A percentile compares a stretch with the other conserved stretches of the same genome.
phyloP scores from a whole-genome alignment of 352 stramenopile species.

The Globisporangium paroecandrum region DNA sequence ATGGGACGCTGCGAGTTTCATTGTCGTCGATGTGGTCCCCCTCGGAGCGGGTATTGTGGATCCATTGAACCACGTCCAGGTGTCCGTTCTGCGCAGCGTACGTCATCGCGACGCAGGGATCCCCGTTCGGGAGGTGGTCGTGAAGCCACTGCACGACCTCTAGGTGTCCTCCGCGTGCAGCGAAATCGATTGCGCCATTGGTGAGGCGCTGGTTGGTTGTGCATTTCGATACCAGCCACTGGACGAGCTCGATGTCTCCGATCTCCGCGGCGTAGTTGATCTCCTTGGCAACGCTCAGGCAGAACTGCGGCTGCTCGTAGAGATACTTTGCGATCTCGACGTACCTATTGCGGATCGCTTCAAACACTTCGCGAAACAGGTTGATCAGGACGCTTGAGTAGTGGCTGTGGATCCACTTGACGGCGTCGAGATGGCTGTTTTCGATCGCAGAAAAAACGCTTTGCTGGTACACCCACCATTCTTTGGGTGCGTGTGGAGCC shows the following conservation, averaged over 20 bases:
- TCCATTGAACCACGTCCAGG: background rate
- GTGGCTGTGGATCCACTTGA: background rate
- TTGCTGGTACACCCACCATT: background rate
- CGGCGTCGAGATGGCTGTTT: background rate
- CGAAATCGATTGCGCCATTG: background rate
- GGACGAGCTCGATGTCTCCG: background rate
- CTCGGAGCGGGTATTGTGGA: background rate
- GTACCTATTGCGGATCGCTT: background rate
- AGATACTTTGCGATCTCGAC: background rate
- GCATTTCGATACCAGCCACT: background rate
- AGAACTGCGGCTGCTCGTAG: background rate
- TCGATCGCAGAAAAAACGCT: background rate
- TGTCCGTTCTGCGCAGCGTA: background rate
- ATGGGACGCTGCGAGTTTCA: background rate
- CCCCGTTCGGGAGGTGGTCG: background rate
- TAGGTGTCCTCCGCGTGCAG: background rate
- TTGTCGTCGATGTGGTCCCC: background rate
- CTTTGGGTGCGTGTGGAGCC: background rate
- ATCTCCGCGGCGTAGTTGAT: background rate
- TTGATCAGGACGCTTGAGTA: background rate
- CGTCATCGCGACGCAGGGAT: background rate
- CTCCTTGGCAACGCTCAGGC: background rate
- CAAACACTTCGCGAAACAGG: background rate
- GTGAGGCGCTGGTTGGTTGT: background rate
- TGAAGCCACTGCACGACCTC: background rate